These are phyloP conservation scores for Diutina ranongensis DNA, from an alignment of 1,139 yeast species.

Conservation along the genomic window DNA sequence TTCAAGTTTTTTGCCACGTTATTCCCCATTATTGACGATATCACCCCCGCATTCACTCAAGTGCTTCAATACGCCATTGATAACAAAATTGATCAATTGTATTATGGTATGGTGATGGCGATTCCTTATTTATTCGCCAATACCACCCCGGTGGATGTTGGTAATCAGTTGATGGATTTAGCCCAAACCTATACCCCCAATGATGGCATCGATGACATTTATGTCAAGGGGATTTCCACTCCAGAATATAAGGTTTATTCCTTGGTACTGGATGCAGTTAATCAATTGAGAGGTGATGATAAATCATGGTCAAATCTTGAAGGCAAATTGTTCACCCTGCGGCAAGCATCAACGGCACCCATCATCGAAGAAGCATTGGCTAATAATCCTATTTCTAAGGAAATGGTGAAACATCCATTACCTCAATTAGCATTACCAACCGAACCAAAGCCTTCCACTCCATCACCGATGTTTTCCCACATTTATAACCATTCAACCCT, in stretches of 20 bases:
- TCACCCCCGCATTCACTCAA: constrained; percentile 40
- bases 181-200: constrained; percentile 8
- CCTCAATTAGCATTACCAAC: constrained; percentile 42
- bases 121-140: constrained; percentile 58
- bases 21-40: constrained; percentile 47
- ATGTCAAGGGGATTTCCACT: background rate
- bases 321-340: constrained; percentile 23
- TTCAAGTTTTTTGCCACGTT: constrained; percentile 61
- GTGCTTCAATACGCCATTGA: constrained; percentile 47
- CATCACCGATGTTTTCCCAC: constrained; percentile 47
- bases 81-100: constrained; percentile 61
- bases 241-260: constrained; percentile 30
- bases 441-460: constrained; percentile 20
- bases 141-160: constrained; percentile 12
- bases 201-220: constrained; percentile 17
- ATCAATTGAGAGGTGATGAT: constrained; percentile 19
- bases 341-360: constrained; percentile 22
- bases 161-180: background rate
- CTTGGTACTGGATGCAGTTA: constrained; percentile 46
- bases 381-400: constrained; percentile 27
- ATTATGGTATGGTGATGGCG: constrained; percentile 49
- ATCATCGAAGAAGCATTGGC: constrained; percentile 25
- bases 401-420: constrained; percentile 31
- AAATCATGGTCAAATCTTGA: constrained; percentile 18
- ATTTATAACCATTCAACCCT: constrained; percentile 39